Evolutionary conservation across 306 rosid species (phyloP).

Genomic region (Pueraria montana): DNA sequence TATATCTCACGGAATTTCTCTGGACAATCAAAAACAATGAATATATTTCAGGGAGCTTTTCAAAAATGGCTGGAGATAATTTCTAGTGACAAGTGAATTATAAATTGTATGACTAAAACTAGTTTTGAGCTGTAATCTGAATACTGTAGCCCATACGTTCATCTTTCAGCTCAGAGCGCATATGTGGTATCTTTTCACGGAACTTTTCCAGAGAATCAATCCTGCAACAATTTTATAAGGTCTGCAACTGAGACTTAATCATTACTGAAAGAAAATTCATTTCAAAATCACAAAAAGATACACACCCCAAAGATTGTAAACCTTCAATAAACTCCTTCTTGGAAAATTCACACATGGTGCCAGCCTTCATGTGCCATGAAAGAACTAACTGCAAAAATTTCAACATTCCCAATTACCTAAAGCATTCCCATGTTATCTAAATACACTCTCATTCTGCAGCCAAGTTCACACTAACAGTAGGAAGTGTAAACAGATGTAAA

Average conservation of each 20-base stretch:
- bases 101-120: conserved; percentile 29
- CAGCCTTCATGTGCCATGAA: conserved; percentile 99
- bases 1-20: conserved; percentile 96
- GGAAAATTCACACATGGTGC: conserved; percentile 98
- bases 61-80: conserved; percentile 29
- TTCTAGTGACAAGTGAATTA: conserved; percentile 27
- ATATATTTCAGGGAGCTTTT: conserved; percentile 49
- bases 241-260: conserved; percentile 25
- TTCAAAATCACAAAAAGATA: not conserved
- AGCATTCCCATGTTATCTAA: conserved; percentile 6
- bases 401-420: conserved; percentile 42
- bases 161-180: conserved; percentile 96
- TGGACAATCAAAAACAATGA: conserved; percentile 57
- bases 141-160: conserved; percentile 73
- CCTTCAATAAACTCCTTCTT: conserved; percentile 94
- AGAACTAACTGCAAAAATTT: conserved; percentile 84
- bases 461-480: not conserved
- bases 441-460: not conserved
- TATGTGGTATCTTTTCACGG: conserved; percentile 84
- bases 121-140: conserved; percentile 24
- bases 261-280: conserved; percentile 13
- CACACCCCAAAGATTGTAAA: conserved; percentile 90
- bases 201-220: conserved; percentile 94
- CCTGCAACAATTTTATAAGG: conserved; percentile 67
- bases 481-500: conserved; percentile 1